Conservation (phyloP, 2,329 filamentous ascomycete species). For the Exophiala sideris region DNA sequence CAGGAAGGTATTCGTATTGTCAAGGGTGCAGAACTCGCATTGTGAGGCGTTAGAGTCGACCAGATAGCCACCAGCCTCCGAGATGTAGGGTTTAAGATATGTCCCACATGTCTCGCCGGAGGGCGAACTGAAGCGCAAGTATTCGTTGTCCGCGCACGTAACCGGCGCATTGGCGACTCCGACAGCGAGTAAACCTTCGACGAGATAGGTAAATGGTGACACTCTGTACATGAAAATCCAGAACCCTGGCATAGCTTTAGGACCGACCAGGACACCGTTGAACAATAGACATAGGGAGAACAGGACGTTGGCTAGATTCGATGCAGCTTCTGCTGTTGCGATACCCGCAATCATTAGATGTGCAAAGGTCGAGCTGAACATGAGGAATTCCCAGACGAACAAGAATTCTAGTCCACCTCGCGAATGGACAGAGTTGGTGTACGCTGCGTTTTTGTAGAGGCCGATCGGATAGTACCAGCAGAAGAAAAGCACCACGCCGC, state of each 20-base stretch:
- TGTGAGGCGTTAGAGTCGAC: slow-evolving; percentile 47
- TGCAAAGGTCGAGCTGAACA: slow-evolving; percentile 69
- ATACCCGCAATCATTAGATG: slow-evolving; percentile 73
- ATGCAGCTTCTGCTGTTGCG: slow-evolving; percentile 64
- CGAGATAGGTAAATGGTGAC: slow-evolving; percentile 77
- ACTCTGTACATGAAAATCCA: slow-evolving; percentile 78
- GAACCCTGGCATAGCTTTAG: slow-evolving; percentile 61
- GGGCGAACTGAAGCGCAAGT: slow-evolving; percentile 61
- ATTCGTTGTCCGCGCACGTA: slow-evolving; percentile 66
- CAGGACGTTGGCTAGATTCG: slow-evolving; percentile 59
- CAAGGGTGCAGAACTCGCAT: slow-evolving; percentile 54
- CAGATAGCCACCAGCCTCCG: slow-evolving; percentile 49
- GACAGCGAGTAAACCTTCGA: slow-evolving; percentile 67
- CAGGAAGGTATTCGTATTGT: slow-evolving; percentile 48
- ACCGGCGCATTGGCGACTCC: slow-evolving; percentile 66
- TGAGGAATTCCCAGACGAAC: slow-evolving; percentile 62
- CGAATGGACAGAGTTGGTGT: slow-evolving; percentile 65
- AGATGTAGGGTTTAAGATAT: slow-evolving; percentile 56
- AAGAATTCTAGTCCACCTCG: slow-evolving; percentile 67
- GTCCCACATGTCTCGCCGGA: slow-evolving; percentile 54
- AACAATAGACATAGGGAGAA: slow-evolving; percentile 59
- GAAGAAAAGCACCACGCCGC: slow-evolving; percentile 60
- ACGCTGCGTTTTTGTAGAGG: slow-evolving; percentile 45
- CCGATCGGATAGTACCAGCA: slow-evolving; percentile 66
- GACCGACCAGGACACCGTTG: slow-evolving; percentile 58